phyloP scores from a whole-genome alignment of 306 rosid genomes.

The Fragaria ananassa region DNA sequence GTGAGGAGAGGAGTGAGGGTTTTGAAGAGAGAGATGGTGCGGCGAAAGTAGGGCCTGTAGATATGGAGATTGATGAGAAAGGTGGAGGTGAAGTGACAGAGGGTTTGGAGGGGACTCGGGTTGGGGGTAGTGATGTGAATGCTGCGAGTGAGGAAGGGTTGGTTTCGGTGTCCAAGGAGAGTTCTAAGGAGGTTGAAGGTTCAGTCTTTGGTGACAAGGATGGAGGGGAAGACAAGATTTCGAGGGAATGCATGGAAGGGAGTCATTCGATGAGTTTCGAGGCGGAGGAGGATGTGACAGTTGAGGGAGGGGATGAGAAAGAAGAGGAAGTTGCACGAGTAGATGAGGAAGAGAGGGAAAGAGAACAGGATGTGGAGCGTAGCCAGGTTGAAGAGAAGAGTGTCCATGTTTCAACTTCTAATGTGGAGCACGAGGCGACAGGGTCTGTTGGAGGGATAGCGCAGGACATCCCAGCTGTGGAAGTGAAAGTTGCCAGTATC shows the following conservation, averaged over 20 bases:
- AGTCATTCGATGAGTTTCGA: background rate
- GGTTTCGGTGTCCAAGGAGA: slow-evolving; percentile 17
- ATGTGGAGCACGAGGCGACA: background rate
- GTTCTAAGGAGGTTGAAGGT: slow-evolving; percentile 16
- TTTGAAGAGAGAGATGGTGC: slow-evolving; percentile 14
- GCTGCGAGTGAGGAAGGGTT: slow-evolving; percentile 19
- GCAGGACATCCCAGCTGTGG: slow-evolving; percentile 16
- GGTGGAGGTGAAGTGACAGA: background rate
- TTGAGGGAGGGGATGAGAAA: slow-evolving; percentile 16
- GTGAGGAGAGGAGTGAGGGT: slow-evolving; percentile 23
- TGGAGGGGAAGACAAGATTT: slow-evolving; percentile 5
- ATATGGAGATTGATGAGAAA: slow-evolving; percentile 22
- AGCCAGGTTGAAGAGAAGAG: slow-evolving; percentile 8
- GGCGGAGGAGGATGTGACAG: slow-evolving; percentile 12
- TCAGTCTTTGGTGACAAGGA: background rate
- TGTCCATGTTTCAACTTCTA: slow-evolving; percentile 19
- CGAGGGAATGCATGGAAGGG: slow-evolving; percentile 11
- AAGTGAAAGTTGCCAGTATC: slow-evolving; percentile 2
- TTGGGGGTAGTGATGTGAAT: slow-evolving; percentile 15
- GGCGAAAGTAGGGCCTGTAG: slow-evolving; percentile 22
- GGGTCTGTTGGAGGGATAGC: slow-evolving; percentile 23
- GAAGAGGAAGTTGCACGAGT: slow-evolving; percentile 9
- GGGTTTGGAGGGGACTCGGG: slow-evolving; percentile 13
- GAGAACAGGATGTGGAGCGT: slow-evolving; percentile 6
- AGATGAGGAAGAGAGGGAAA: slow-evolving; percentile 12